Evolutionary conservation across 345 rosid species (phyloP), one percentile per base, ranked within the genome.

Genomic region (Syzygium aqueum): DNA sequence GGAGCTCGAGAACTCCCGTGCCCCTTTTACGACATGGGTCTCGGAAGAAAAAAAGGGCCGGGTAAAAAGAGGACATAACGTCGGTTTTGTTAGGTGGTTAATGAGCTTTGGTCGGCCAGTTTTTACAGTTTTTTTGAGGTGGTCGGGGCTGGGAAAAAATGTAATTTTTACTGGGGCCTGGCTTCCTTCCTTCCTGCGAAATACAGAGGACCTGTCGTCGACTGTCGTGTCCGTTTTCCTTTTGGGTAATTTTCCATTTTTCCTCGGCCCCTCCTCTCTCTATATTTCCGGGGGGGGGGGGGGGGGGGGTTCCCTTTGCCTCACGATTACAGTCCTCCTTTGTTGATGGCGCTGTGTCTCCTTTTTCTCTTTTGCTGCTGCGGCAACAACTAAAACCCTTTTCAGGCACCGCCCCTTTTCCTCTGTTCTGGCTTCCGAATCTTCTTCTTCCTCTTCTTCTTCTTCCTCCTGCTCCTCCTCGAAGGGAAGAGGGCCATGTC

Each of bases 401-500:
- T 90, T 84, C 53, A n/a, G 87, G 85, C 63, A 11, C 28, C 85
- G 23, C 85, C 77, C 51, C 86, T 77, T 52, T 88, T 61, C 77
- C 80, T 90, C 61, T 78, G 82, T 89, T 88, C 80, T 5, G 80
- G 80, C 43, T 14, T 73, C 80, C 37, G 80, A 73, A 73, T 73
- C 84, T 88, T 84, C 61, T 57, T 13, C 59, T 51, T 77, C 85
- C 25, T 5, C 51, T 51, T 59, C 73, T 17, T 85, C 85, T 37
- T 53, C 22, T 43, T 61, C 6, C 43, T 59, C 73, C 23, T 85
- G 84, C 37, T 53, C 22, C 51, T 51, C 17, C 43, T 37, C 85
- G 49, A 87, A 25, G 33, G 40, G 28, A 8, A 65, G 12, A 22
- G 14, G 80, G 80, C 92, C 85, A 98, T 98, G 99, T 96, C 99